Conservation (phyloP, 2,329 filamentous ascomycete genomes). For the Exserohilum rostratum region DNA sequence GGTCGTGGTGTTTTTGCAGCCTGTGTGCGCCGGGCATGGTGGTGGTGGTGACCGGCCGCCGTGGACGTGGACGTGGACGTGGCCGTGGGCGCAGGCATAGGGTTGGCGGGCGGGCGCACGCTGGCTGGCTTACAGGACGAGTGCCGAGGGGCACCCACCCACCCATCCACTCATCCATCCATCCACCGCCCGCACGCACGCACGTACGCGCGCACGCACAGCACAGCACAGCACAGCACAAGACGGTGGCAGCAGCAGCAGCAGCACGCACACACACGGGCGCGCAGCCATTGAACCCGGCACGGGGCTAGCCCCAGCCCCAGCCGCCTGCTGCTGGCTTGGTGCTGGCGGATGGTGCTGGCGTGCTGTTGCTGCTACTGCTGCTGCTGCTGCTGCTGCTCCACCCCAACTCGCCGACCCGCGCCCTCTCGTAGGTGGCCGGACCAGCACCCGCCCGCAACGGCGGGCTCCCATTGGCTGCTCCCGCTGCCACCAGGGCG, state of each 20-base stretch:
- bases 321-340: background rate
- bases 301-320: conserved; percentile 10
- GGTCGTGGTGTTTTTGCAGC: conserved; percentile 9
- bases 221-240: background rate
- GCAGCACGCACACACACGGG: too few species aligned
- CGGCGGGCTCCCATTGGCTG: background rate
- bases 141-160: conserved; percentile 9
- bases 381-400: background rate
- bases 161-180: too few species aligned
- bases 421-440: background rate
- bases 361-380: too few species aligned
- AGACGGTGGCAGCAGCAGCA: too few species aligned
- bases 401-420: conserved; percentile 10
- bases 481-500: background rate
- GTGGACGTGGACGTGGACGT: background rate
- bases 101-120: too few species aligned
- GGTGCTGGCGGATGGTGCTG: too few species aligned
- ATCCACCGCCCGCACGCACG: too few species aligned
- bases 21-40: background rate
- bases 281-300: conserved; percentile 12
- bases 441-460: background rate
- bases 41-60: background rate
- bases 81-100: too few species aligned
- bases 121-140: too few species aligned
- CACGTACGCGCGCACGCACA: too few species aligned